Conservation (phyloP, 1,284 basidiomycete species). For the Ustilago nuda region DNA sequence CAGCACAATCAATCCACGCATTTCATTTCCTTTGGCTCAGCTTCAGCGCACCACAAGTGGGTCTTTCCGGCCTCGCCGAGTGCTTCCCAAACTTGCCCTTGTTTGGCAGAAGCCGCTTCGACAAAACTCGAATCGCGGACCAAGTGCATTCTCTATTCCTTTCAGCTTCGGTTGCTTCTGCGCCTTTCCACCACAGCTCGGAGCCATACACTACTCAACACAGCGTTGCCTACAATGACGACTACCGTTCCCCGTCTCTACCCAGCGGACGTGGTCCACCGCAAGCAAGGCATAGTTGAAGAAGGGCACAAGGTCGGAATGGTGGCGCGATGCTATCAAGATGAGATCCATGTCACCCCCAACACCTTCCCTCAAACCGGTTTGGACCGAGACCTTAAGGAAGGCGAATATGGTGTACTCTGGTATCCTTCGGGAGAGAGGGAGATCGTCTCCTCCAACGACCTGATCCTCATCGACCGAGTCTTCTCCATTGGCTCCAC, state of each 20-base stretch:
- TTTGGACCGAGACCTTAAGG: slow-evolving; percentile 78
- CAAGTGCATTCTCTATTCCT: not conserved
- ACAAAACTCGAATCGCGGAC: not conserved
- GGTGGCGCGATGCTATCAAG: slow-evolving; percentile 49
- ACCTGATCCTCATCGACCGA: slow-evolving; percentile 81
- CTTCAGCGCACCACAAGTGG: not conserved
- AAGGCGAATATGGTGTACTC: slow-evolving; percentile 84
- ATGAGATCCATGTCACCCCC: slow-evolving; percentile 34
- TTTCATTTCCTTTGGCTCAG: slow-evolving; percentile 5
- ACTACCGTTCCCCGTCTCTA: slow-evolving; percentile 24
- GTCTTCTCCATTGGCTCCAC: slow-evolving; percentile 82
- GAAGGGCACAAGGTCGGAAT: slow-evolving; percentile 44
- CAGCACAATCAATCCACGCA: not conserved
- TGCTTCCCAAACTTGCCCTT: not conserved
- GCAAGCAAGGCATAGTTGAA: slow-evolving; percentile 29
- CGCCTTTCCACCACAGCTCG: not conserved
- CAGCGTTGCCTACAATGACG: slow-evolving; percentile 10
- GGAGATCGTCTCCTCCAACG: slow-evolving; percentile 74
- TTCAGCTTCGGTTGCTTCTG: not conserved
- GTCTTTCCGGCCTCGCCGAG: not conserved
- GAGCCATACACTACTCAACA: not conserved
- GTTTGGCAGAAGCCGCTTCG: not conserved
- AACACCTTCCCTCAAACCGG: slow-evolving; percentile 26
- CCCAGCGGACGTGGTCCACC: slow-evolving; percentile 34
- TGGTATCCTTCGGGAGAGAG: slow-evolving; percentile 74